These are phyloP conservation scores for Hymenoscyphus fructigenus DNA, from an alignment of 2,329 filamentous ascomycete species.

Conservation along the genomic window DNA sequence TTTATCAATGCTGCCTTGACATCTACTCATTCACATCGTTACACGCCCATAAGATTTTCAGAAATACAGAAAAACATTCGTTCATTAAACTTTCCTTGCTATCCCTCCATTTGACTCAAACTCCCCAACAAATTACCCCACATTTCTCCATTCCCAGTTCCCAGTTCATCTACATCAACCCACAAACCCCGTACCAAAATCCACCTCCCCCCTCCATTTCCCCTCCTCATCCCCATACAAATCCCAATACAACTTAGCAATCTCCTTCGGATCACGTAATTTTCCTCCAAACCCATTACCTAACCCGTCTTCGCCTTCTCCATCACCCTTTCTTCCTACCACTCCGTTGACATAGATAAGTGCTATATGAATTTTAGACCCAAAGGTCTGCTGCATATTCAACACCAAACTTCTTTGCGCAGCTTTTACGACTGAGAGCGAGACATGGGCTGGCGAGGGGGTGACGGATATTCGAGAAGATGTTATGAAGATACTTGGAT, in stretches of 20 bases:
- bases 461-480: not conserved
- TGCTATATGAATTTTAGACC: not conserved
- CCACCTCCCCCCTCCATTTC: conserved; percentile 5
- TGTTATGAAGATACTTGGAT: conserved; percentile 8
- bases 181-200: conserved; percentile 13
- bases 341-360: conserved; percentile 2
- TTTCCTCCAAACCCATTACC: not conserved
- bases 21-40: no score
- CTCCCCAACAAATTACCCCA: no score
- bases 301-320: not conserved
- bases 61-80: no score
- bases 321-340: not conserved
- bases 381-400: not conserved
- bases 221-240: conserved; percentile 2
- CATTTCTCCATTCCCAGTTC: not conserved
- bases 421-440: conserved; percentile 1
- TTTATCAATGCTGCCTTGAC: no score
- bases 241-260: conserved; percentile 4
- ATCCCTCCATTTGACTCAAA: no score
- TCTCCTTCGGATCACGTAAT: not conserved
- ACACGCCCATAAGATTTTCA: no score
- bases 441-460: conserved; percentile 1
- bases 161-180: not conserved
- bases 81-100: no score
- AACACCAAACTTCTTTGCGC: conserved; percentile 2